phyloP scores from a whole-genome alignment of 2,329 filamentous ascomycete genomes.

The Aspergillus proliferans region DNA sequence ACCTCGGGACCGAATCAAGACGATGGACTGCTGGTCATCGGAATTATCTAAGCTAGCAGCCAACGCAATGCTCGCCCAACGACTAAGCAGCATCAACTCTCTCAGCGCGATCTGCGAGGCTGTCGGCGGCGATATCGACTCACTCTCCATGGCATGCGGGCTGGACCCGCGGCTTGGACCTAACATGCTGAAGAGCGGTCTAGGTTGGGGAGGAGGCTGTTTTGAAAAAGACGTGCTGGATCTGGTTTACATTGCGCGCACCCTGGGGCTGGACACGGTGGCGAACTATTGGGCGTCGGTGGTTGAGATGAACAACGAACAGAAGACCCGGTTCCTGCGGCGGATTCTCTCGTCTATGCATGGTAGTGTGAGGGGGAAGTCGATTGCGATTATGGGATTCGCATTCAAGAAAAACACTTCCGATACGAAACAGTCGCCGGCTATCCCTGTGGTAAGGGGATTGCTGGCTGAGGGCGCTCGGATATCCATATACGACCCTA shows the following conservation, averaged over 20 bases:
- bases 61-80: slow-evolving; percentile 73
- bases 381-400: slow-evolving; percentile 66
- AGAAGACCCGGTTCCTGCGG: slow-evolving; percentile 61
- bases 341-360: slow-evolving; percentile 62
- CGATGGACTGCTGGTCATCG: slow-evolving; percentile 68
- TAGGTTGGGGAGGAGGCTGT: slow-evolving; percentile 73
- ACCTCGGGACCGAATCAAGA: slow-evolving; percentile 58
- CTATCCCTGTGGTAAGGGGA: slow-evolving; percentile 58
- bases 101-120: slow-evolving; percentile 71
- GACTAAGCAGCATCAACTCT: slow-evolving; percentile 73
- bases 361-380: slow-evolving; percentile 63
- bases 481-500: slow-evolving; percentile 18
- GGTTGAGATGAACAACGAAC: slow-evolving; percentile 69
- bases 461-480: slow-evolving; percentile 57
- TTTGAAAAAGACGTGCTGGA: slow-evolving; percentile 75
- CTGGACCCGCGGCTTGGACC: slow-evolving; percentile 65
- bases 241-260: slow-evolving; percentile 66
- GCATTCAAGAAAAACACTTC: slow-evolving; percentile 75
- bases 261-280: slow-evolving; percentile 62
- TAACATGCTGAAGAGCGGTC: slow-evolving; percentile 65
- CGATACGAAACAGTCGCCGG: slow-evolving; percentile 65
- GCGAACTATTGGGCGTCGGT: slow-evolving; percentile 70
- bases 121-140: slow-evolving; percentile 66
- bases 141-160: slow-evolving; percentile 62
- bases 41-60: slow-evolving; percentile 73